These are phyloP conservation scores for Metschnikowia similis DNA, from an alignment of 805 yeast genomes.

Conservation along the genomic window DNA sequence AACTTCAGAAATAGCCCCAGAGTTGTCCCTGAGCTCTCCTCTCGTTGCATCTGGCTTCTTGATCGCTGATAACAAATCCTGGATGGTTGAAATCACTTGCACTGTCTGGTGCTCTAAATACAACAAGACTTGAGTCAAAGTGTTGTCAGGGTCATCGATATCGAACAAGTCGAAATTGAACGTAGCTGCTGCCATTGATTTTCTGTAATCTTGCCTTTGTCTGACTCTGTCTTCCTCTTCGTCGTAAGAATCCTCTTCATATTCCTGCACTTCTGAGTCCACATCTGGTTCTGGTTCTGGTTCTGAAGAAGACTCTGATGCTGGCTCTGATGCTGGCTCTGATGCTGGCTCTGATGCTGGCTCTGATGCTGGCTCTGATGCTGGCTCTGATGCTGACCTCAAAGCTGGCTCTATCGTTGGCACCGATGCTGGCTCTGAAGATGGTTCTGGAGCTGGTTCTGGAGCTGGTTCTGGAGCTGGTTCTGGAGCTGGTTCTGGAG, in stretches of 20 bases:
- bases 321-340: too few species aligned
- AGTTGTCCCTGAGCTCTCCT: conserved; percentile 67
- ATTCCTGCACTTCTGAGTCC: conserved; percentile 3
- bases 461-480: too few species aligned
- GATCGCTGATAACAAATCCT: conserved; percentile 70
- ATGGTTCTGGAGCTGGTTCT: too few species aligned
- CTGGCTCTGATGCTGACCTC: too few species aligned
- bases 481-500: too few species aligned
- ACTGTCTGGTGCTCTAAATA: conserved; percentile 93
- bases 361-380: too few species aligned
- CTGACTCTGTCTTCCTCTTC: conserved; percentile 33
- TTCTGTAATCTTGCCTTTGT: conserved; percentile 42
- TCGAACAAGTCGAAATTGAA: conserved; percentile 75
- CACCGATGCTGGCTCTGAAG: too few species aligned
- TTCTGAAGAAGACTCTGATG: background rate
- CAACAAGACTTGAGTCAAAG: conserved; percentile 74
- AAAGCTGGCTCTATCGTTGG: too few species aligned
- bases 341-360: too few species aligned
- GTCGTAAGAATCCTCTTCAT: conserved; percentile 21
- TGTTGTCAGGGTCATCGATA: conserved; percentile 82
- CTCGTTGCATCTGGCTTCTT: conserved; percentile 73
- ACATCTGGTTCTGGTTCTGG: background rate
- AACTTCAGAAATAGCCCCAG: conserved; percentile 71
- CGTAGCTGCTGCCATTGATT: conserved; percentile 48
- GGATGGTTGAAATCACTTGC: conserved; percentile 85